phyloP scores from a whole-genome alignment of 2,329 filamentous ascomycete species.

The Epicoccum sorghinum region DNA sequence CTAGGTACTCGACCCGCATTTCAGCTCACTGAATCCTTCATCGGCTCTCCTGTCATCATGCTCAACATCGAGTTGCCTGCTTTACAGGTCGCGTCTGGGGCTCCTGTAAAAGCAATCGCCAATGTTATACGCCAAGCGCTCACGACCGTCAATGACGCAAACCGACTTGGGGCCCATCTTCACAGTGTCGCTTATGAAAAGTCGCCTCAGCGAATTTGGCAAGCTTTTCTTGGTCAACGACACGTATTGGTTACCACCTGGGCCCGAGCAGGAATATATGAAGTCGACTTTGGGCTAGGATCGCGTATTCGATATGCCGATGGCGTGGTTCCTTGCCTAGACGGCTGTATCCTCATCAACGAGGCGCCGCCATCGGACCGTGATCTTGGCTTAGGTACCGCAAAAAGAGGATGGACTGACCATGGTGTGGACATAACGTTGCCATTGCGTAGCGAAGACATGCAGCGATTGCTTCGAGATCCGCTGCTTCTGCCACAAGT shows the following conservation, averaged over 20 bases:
- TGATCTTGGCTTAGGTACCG: too few relatives aligned
- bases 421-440: slow-evolving; percentile 6
- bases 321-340: slow-evolving; percentile 10
- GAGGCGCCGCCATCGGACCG: slow-evolving; percentile 1
- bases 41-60: slow-evolving; percentile 15
- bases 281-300: slow-evolving; percentile 11
- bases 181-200: slow-evolving; percentile 18
- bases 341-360: slow-evolving; percentile 11
- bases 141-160: slow-evolving; percentile 8
- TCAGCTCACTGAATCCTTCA: slow-evolving; percentile 5
- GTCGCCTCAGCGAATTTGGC: slow-evolving; percentile 16
- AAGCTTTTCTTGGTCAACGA: slow-evolving; percentile 12
- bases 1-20: slow-evolving; percentile 8
- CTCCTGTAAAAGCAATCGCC: background rate
- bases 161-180: slow-evolving; percentile 5
- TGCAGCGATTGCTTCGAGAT: slow-evolving; percentile 6
- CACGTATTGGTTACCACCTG: slow-evolving; percentile 18
- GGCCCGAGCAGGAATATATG: slow-evolving; percentile 13
- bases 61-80: slow-evolving; percentile 14
- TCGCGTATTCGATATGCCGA: slow-evolving; percentile 14
- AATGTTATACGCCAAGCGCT: background rate
- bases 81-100: background rate
- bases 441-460: slow-evolving; percentile 1
- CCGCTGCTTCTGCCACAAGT: slow-evolving; percentile 8
- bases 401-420: background rate